Evolutionary conservation across 169 alveolate genomes (phyloP).

Genomic region (Fabrea salina): DNA sequence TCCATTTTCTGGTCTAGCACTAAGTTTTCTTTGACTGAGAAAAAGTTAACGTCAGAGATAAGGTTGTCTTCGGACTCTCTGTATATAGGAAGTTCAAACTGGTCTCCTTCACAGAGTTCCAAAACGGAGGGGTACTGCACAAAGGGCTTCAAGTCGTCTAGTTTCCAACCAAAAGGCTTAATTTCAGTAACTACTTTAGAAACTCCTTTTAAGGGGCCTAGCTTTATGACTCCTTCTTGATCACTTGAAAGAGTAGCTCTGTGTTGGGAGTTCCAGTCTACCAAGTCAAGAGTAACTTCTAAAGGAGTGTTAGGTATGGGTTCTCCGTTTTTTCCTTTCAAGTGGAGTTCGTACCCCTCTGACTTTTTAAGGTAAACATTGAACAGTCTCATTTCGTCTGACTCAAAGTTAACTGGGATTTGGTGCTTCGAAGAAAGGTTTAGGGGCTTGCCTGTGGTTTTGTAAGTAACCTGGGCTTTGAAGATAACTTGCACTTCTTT

Average conservation of each 20-base stretch:
- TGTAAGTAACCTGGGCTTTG: constrained; percentile 32
- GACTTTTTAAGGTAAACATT: not conserved
- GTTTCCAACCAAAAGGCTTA: not conserved
- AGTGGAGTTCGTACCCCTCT: not conserved
- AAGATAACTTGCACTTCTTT: constrained; percentile 19
- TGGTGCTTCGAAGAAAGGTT: not conserved
- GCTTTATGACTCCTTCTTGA: constrained; percentile 41
- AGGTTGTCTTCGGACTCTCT: not conserved
- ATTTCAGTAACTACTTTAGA: not conserved
- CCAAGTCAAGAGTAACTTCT: not conserved
- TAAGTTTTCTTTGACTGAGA: not conserved
- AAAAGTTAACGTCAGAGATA: not conserved
- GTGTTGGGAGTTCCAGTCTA: not conserved
- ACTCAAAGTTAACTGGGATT: not conserved
- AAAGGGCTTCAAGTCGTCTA: constrained; percentile 21
- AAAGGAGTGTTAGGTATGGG: not conserved
- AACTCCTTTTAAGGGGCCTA: constrained; percentile 40
- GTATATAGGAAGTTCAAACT: constrained; percentile 35
- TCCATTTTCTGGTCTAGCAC: not conserved
- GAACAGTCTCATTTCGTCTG: not conserved
- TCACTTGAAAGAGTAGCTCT: constrained; percentile 33
- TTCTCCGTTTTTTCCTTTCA: constrained; percentile 24
- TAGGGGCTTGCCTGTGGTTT: not conserved
- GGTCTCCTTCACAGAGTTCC: constrained; percentile 40
- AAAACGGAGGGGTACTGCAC: constrained; percentile 24